Base-by-base conservation (phyloP, 768 basidiomycete genomes). In the Paxillus involutus region DNA sequence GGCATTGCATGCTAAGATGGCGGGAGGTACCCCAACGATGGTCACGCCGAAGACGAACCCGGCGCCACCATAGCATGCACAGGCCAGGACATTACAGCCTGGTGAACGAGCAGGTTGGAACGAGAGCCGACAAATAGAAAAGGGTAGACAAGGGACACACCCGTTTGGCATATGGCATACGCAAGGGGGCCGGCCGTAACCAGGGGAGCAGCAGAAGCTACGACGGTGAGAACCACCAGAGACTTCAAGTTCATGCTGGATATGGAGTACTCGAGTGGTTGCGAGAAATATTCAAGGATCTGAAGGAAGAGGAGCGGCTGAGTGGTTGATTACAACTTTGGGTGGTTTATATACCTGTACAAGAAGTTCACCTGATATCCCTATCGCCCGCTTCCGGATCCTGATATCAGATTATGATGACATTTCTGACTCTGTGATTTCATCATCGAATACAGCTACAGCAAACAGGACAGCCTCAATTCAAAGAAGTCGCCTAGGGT, bases 161-260 rank as follows among this genome's bases (percentile, higher is more conserved):
- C 63, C 0, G 67, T 71, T 17, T 71, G 65, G 2, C 67, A 70
- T 0, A 53, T 0, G 0, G 3, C 70, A 5, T 69, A 69, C 0
- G 56, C 55, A 6, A 70, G 16, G 0, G 53, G 59, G 0, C 68
- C 65, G 0, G 64, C 68, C 0, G 52, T 43, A 9, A 41, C 48
- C 3, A 57, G 32, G 1, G 67, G 63, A 0, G 43, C 57, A 0
- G 43, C 55, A 1, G 59, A 51, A 17, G 57, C 55, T 19, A 41
- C 49, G n/a, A 70, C 53, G 6, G 63, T 19, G 12, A 71, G 49
- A 2, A 59, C 47, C 4, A 55, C 37, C 32, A 65, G 45, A 0
- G 56, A 57, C 41, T 63, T 65, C n/a, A 65, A 32, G 47, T 70
- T 71, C 68, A 65, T 71, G 4, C 29, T 55, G 33, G 14, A 56